These are phyloP conservation scores for Setaria italica DNA, from an alignment of 202 grass and related monocot species.

Conservation along the genomic window DNA sequence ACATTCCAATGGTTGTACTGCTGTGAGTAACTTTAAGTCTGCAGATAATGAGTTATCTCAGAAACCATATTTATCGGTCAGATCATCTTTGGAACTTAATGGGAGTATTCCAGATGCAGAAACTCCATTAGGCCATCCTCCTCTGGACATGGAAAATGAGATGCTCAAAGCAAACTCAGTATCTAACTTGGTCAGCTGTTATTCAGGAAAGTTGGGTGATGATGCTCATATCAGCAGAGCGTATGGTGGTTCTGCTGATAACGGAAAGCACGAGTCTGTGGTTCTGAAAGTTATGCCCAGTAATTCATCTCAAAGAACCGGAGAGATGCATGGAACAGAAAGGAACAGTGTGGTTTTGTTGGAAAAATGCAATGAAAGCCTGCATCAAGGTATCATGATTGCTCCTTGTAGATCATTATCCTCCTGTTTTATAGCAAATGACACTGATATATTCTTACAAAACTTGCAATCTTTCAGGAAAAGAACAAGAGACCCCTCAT, in stretches of 20 bases:
- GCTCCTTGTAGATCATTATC: conserved; percentile 39
- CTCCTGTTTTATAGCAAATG: conserved; percentile 29
- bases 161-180: conserved; percentile 4
- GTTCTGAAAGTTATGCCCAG: conserved; percentile 45
- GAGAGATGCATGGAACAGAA: conserved; percentile 31
- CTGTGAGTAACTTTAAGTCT: conserved; percentile 20
- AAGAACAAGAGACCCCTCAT: conserved; percentile 39
- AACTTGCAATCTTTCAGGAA: conserved; percentile 50
- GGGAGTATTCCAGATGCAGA: conserved; percentile 25
- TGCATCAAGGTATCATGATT: conserved; percentile 44
- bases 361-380: conserved; percentile 33
- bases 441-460: conserved; percentile 30
- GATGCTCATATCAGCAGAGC: conserved; percentile 19
- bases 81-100: conserved; percentile 43
- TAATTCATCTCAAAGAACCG: conserved; percentile 40
- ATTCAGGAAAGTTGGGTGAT: conserved; percentile 40
- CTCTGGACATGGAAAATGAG: conserved; percentile 23
- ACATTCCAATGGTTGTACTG: conserved; percentile 36
- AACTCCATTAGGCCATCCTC: conserved; percentile 42
- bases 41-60: conserved; percentile 36
- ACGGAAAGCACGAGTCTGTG: conserved; percentile 43
- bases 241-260: conserved; percentile 57
- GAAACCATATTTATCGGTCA: conserved; percentile 37
- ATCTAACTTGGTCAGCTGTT: conserved; percentile 22
- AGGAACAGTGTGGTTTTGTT: conserved; percentile 18